phyloP scores from a whole-genome alignment of 129 eudicot genomes.

The Flaveria ramosissima region DNA sequence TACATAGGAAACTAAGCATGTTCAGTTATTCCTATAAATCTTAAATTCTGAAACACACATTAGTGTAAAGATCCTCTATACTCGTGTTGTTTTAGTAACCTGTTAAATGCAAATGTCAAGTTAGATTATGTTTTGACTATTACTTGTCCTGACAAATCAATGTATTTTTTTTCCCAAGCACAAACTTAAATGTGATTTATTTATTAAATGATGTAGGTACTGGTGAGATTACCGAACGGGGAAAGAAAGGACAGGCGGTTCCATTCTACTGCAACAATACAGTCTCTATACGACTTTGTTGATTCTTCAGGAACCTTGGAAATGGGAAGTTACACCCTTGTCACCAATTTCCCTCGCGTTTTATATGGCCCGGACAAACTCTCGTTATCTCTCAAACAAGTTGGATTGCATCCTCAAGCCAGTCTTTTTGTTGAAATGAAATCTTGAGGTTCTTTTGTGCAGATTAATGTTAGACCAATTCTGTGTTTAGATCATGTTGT shows the following conservation, averaged over 20 bases:
- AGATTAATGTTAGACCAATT: background rate
- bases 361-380: conserved; percentile 75
- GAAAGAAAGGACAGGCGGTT: conserved; percentile 89
- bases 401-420: conserved; percentile 94
- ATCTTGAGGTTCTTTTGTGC: conserved; percentile 36
- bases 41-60: conserved; percentile 8
- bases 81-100: background rate
- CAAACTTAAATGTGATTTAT: background rate
- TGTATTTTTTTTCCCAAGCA: background rate
- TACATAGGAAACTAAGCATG: background rate
- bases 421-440: conserved; percentile 90
- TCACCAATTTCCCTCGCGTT: conserved; percentile 91
- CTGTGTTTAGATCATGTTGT: conserved; percentile 22
- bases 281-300: conserved; percentile 80
- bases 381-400: conserved; percentile 61
- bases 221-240: conserved; percentile 92
- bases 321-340: conserved; percentile 60
- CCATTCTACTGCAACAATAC: conserved; percentile 56
- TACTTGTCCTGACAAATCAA: too few relatives aligned
- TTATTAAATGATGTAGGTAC: conserved; percentile 45
- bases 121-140: background rate
- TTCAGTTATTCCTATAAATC: background rate
- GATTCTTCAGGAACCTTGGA: conserved; percentile 88
- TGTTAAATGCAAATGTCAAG: background rate
- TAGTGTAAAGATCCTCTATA: background rate